Evolutionary conservation across 148 eudicot genomes (phyloP).

Genomic region (Oxyria digyna): DNA sequence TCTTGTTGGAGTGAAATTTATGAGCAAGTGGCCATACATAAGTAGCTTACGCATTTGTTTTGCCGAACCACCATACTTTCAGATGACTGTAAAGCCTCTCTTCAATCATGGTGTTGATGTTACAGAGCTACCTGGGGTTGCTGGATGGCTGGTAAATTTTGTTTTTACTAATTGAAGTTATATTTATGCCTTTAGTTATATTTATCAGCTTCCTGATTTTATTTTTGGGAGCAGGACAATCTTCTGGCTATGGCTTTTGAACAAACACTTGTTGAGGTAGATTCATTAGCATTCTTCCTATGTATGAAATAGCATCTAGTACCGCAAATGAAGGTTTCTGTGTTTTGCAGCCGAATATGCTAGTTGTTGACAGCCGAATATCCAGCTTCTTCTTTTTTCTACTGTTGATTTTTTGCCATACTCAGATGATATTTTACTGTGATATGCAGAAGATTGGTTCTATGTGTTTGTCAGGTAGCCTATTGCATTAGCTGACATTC

Average conservation of each 20-base stretch:
- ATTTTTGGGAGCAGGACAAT: slow-evolving; percentile 45
- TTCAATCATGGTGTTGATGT: slow-evolving; percentile 84
- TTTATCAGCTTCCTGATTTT: not conserved
- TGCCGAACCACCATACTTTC: slow-evolving; percentile 93
- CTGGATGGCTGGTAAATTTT: slow-evolving; percentile 91
- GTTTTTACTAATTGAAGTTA: not conserved
- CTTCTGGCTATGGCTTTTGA: slow-evolving; percentile 79
- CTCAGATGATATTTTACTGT: not conserved
- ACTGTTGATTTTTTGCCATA: too few species aligned
- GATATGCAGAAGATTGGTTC: slow-evolving; percentile 66
- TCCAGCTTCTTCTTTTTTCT: not conserved
- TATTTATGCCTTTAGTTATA: not conserved
- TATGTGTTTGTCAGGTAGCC: slow-evolving; percentile 76
- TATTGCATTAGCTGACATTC: slow-evolving; percentile 23
- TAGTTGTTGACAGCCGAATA: slow-evolving; percentile 59
- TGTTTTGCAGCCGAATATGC: slow-evolving; percentile 86
- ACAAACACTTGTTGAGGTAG: slow-evolving; percentile 95
- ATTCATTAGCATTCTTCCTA: slow-evolving; percentile 4
- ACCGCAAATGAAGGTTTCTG: not conserved
- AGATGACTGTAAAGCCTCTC: slow-evolving; percentile 84
- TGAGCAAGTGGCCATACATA: slow-evolving; percentile 77
- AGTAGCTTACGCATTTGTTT: slow-evolving; percentile 85
- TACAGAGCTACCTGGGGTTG: slow-evolving; percentile 85
- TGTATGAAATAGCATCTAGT: not conserved
- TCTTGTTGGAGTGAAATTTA: slow-evolving; percentile 83